Evolutionary conservation across 805 yeast species (phyloP).

Genomic region (Cyberlindnera veronae): DNA sequence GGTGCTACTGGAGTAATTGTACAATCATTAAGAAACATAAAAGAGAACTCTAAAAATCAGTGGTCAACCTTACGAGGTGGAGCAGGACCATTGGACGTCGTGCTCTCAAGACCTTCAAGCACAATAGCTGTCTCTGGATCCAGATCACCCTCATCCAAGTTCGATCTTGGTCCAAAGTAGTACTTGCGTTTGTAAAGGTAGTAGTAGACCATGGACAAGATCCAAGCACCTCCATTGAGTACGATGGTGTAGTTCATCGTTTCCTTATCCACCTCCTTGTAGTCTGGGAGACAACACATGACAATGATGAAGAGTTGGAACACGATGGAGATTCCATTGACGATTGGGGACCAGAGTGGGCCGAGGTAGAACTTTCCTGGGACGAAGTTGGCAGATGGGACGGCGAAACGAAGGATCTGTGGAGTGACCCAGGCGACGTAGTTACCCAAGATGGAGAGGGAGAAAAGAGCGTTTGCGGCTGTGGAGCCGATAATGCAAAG

Average conservation of each 20-base stretch:
- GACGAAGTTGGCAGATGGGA: slow-evolving; percentile 36
- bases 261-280: slow-evolving; percentile 32
- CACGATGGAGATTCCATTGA: slow-evolving; percentile 44
- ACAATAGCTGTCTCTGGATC: slow-evolving; percentile 17
- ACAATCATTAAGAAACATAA: background rate
- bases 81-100: slow-evolving; percentile 6
- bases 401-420: slow-evolving; percentile 32
- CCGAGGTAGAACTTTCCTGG: slow-evolving; percentile 74
- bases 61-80: slow-evolving; percentile 5
- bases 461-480: slow-evolving; percentile 44
- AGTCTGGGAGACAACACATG: slow-evolving; percentile 58
- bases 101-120: slow-evolving; percentile 11
- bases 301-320: slow-evolving; percentile 54
- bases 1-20: no score
- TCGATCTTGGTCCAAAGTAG: slow-evolving; percentile 51
- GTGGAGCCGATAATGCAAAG: slow-evolving; percentile 39
- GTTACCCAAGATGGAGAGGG: slow-evolving; percentile 41
- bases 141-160: background rate
- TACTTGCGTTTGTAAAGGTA: slow-evolving; percentile 47
- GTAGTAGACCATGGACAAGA: slow-evolving; percentile 51
- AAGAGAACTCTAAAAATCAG: background rate
- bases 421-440: slow-evolving; percentile 43
- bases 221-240: slow-evolving; percentile 62
- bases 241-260: slow-evolving; percentile 74
- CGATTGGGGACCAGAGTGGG: slow-evolving; percentile 37